These are phyloP conservation scores for Osmanthus fragrans DNA, from an alignment of 257 asterid species.

Conservation along the genomic window DNA sequence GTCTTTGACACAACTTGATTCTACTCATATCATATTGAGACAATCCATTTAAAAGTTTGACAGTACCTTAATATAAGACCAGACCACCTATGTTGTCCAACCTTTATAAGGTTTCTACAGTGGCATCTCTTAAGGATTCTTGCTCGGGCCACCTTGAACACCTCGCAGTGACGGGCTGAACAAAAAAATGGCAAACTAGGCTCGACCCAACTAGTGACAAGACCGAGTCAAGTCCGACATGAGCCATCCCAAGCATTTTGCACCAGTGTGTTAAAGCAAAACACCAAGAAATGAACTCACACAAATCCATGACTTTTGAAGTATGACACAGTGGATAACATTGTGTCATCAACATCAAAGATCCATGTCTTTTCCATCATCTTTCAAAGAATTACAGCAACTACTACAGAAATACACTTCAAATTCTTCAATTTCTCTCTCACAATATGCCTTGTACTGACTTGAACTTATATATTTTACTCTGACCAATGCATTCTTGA, in stretches of 20 bases:
- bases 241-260: background rate
- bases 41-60: no score
- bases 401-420: conserved; percentile 29
- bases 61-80: conserved; percentile 33
- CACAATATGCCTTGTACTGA: conserved; percentile 41
- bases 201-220: background rate
- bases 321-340: conserved; percentile 44
- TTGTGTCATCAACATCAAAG: conserved; percentile 53
- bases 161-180: no score
- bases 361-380: conserved; percentile 51
- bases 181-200: background rate
- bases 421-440: conserved; percentile 41
- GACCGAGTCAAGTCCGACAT: background rate
- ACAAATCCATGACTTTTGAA: conserved; percentile 43
- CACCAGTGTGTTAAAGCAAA: background rate
- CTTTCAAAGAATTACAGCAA: conserved; percentile 34
- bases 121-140: conserved; percentile 48
- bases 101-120: conserved; percentile 48
- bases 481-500: conserved; percentile 35
- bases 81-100: conserved; percentile 51
- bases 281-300: conserved; percentile 14
- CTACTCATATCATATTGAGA: no score
- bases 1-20: no score
- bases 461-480: conserved; percentile 53
- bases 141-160: background rate